These are phyloP conservation scores for Byssochlamys sp. DNA, from an alignment of 2,329 filamentous ascomycete species.

Conservation along the genomic window DNA sequence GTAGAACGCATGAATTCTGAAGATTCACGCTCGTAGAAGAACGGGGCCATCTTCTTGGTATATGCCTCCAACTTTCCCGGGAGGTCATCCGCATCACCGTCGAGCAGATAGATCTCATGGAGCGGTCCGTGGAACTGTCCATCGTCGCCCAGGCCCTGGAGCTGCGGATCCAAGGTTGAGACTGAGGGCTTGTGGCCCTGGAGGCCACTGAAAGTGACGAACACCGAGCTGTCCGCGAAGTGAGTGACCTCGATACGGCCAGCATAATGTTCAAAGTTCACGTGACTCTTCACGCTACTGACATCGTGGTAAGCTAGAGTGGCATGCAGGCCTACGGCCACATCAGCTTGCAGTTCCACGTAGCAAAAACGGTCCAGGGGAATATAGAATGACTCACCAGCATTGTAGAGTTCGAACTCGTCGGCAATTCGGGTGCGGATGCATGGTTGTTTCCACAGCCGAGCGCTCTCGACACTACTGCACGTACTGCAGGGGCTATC, in stretches of 20 bases:
- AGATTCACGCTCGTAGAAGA: conserved; percentile 41
- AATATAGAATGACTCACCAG: conserved; percentile 24
- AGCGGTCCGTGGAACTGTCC: conserved; percentile 26
- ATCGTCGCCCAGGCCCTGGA: conserved; percentile 32
- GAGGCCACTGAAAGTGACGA: conserved; percentile 38
- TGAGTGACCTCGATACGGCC: conserved; percentile 48
- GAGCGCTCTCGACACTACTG: conserved; percentile 49
- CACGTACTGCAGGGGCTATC: conserved; percentile 52
- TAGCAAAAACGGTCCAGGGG: not conserved
- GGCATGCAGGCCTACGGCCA: conserved; percentile 36
- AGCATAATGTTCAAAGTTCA: conserved; percentile 39
- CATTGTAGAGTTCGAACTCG: conserved; percentile 49
- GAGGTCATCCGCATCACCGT: conserved; percentile 42
- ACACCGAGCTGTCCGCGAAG: conserved; percentile 44
- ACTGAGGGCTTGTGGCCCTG: conserved; percentile 29
- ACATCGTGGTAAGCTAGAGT: conserved; percentile 45
- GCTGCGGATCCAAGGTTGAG: conserved; percentile 30
- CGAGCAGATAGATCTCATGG: conserved; percentile 40
- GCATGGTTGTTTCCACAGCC: conserved; percentile 53
- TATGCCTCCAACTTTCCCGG: conserved; percentile 46
- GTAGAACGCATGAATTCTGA: conserved; percentile 45
- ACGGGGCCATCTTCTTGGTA: conserved; percentile 39
- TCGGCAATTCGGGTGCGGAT: conserved; percentile 50
- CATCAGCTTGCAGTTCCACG: conserved; percentile 11
- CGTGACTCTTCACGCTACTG: conserved; percentile 39